Evolutionary conservation across 805 yeast species (phyloP), one percentile per base, ranked within the genome.

Genomic region (Suhomyces kilbournensis): DNA sequence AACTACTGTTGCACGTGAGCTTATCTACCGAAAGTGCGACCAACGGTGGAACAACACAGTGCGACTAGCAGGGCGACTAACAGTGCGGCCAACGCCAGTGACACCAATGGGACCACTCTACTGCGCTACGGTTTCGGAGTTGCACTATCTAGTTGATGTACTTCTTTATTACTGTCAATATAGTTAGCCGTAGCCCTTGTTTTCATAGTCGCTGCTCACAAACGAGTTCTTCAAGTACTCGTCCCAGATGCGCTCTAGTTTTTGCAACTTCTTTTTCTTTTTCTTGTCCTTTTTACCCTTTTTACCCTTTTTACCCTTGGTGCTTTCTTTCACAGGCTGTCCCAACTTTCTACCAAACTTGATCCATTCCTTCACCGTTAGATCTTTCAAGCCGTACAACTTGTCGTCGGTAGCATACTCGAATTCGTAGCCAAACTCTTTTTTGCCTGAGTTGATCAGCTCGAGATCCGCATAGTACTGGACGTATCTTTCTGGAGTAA

Each of bases 391-490:
- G 17, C 71, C 66, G 60, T 81, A 84, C n/a, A 78, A 71, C 9
- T 75, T 70, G 51, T 84, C 86, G 52, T 82, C 84, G 0, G 94
- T 87, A 2, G 83, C 68, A 60, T 90, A 90, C 60, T 89, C 93
- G 17, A 85, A 69, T 58, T 84, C 80, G 62, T 76, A 89, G 6
- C 66, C 71, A 57, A 88, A 86, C 15, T 73, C 65, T 57, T 76
- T 70, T 20, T 70, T 58, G 3, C 74, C 79, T 3, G 65, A 55
- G 54, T 83, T 82, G 44, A 83, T 74, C 9, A 67, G 56, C 23
- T 73, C 53, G 54, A 90, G 73, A 65, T 90, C 89, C n/a, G 84
- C 78, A 65, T 73, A 90, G 64, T 85, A 89, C 64, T 88, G 96
- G 1, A 83, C 83, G 67, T 85, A 90, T 54, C 82, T 72, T 39